Conservation (phyloP, 2,329 filamentous ascomycete species). For the Incumbomyces delicatus region DNA sequence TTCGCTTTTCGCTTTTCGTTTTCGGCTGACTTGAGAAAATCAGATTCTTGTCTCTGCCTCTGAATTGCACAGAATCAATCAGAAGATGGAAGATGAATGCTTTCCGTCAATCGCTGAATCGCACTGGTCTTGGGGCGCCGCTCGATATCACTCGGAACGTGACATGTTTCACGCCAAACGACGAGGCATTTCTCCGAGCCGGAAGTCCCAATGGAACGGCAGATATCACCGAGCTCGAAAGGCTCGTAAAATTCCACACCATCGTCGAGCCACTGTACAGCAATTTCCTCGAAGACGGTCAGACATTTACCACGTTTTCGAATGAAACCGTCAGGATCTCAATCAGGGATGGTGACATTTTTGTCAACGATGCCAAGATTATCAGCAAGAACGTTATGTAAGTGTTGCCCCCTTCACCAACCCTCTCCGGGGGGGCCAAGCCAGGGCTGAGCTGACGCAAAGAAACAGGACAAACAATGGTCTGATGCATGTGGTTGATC, state of each 20-base stretch:
- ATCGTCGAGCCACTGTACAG: conserved; percentile 5
- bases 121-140: conserved; percentile 3
- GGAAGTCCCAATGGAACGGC: conserved; percentile 8
- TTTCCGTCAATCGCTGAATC: conserved; percentile 3
- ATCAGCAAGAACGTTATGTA: conserved; percentile 9
- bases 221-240: conserved; percentile 3
- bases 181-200: conserved; percentile 5
- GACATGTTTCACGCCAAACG: conserved; percentile 8
- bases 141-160: conserved; percentile 6
- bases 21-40: background rate
- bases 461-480: conserved; percentile 8
- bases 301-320: conserved; percentile 1
- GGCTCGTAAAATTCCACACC: conserved; percentile 5
- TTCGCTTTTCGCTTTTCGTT: no score
- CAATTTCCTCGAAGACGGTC: conserved; percentile 7
- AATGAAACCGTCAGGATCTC: conserved; percentile 8
- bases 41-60: conserved; percentile 6
- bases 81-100: conserved; percentile 7
- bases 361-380: conserved; percentile 9
- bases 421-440: background rate
- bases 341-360: conserved; percentile 4
- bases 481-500: conserved; percentile 7
- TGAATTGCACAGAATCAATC: conserved; percentile 9
- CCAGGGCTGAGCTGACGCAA: background rate
- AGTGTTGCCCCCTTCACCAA: background rate